Percentiles rank a stretch among this genome's conserved stretches.
Evolutionary conservation across 2,329 filamentous ascomycete species (phyloP).

Genomic region (Akanthomyces muscarius): DNA sequence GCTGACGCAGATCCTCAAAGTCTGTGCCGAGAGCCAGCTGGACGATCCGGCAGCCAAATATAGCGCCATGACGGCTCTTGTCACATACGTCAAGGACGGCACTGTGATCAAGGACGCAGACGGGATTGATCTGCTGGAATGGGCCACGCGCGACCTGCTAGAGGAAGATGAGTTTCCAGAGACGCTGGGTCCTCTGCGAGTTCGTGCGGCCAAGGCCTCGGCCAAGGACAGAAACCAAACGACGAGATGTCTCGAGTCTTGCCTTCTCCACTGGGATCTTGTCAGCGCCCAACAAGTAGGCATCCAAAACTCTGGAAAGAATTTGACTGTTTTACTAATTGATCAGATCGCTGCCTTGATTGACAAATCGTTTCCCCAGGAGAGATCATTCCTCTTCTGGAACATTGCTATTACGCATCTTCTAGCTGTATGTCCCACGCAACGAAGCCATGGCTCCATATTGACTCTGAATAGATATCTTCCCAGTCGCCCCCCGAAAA

Average conservation of each 20-base stretch:
- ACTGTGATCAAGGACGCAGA: conserved; percentile 46
- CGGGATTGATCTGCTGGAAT: conserved; percentile 51
- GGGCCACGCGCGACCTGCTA: conserved; percentile 41
- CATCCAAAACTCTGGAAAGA: not conserved
- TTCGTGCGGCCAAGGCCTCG: conserved; percentile 49
- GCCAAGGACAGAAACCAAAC: conserved; percentile 42
- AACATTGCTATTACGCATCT: conserved; percentile 52
- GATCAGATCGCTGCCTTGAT: conserved; percentile 50
- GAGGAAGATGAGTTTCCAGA: conserved; percentile 40
- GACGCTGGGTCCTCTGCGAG: conserved; percentile 47
- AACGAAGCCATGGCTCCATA: not conserved
- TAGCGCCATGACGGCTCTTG: conserved; percentile 41
- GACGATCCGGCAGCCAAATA: conserved; percentile 46
- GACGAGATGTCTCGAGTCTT: conserved; percentile 47
- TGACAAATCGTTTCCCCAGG: conserved; percentile 47
- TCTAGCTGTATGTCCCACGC: conserved; percentile 42
- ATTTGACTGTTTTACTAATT: not conserved
- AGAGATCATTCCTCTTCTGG: conserved; percentile 49
- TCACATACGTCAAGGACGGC: conserved; percentile 44
- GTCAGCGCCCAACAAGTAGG: conserved; percentile 53
- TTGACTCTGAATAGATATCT: conserved; percentile 34
- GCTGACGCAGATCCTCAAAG: conserved; percentile 38
- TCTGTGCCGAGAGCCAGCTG: conserved; percentile 49
- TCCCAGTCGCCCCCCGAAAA: conserved; percentile 45
- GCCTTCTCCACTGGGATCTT: conserved; percentile 52